Base-by-base conservation (phyloP, 2,329 filamentous ascomycete genomes). In the Apiospora marii region DNA sequence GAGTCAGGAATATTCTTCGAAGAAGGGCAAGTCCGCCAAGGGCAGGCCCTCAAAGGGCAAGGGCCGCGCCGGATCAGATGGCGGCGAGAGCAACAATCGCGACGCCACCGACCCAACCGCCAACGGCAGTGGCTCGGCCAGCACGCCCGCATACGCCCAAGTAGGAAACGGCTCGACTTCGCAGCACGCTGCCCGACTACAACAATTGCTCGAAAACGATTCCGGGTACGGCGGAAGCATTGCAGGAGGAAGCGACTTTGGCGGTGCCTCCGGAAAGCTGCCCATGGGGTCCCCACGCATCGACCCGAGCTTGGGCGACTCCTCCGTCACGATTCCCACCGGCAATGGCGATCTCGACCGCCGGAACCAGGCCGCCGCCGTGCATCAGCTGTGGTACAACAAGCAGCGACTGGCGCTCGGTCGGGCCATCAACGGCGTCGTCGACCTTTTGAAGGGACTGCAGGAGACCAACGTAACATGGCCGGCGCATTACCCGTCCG, bases 371-470 rank as follows among this genome's bases (percentile, higher is more conserved):
- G 92, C 94, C 49, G 93, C 92, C 79, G 94, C 97, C 82, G 91
- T 98, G 68, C 93, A 97, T 80, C 96, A 98, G 84, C 89, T 98
- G 76, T 94, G 94, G 87, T 98, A 98, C 84, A 98, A 98, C 82
- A 91, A 94, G 79, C 98, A 98, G 81, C 92, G 95, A 73, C 93
- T 92, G 7, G 91, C 93, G 44, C 90, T 99, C n/a, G 94, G 91
- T 61, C 92, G 95, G 73, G 93, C 95, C 19, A 98, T 99, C 80
- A 93, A 92, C 79, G 91, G 92, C 77, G 96, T 95, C 12, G 90
- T 98, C 72, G 94, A 98, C 73, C 90, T 94, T 2, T 85, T 99
- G 75, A 92, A 93, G 81, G 91, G 90, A 73, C 88, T 99, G 72
- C 95, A 97, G 82, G 89, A 95, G 74, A 96, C 94, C 88, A 99